Percentiles rank a stretch among this genome's conserved stretches.
Evolutionary conservation across 139 green algal species (phyloP).

Genomic region (Chlorella sp.): DNA sequence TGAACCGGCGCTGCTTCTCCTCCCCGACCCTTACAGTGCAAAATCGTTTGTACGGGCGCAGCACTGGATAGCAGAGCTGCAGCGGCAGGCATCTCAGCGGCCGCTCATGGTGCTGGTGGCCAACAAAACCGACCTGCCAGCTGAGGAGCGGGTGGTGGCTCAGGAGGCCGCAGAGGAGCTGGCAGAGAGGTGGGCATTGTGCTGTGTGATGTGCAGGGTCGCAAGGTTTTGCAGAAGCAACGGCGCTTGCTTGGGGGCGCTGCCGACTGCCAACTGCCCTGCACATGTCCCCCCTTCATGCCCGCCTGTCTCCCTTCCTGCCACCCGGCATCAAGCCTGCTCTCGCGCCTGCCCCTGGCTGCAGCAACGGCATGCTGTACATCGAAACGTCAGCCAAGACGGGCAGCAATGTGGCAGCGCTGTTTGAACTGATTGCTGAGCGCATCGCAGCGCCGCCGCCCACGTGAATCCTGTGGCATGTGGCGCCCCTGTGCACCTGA

Average conservation of each 20-base stretch:
- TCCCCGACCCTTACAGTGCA: no score
- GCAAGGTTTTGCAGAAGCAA: no score
- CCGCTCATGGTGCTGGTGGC: constrained; percentile 96
- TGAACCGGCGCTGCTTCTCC: no score
- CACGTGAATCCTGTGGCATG: neutral
- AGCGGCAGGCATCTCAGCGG: constrained; percentile 84
- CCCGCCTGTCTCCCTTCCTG: no score
- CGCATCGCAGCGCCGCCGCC: neutral
- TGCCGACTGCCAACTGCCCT: no score
- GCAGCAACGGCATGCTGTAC: constrained; percentile 15
- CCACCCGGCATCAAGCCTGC: no score
- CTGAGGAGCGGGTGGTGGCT: constrained; percentile 50
- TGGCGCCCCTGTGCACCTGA: no score
- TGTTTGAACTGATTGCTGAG: constrained; percentile 81
- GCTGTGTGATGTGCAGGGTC: neutral
- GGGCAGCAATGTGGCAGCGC: constrained; percentile 81
- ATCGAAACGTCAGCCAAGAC: constrained; percentile 90
- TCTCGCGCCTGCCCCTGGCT: no score
- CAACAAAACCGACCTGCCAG: constrained; percentile 94
- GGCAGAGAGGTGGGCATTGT: constrained; percentile 79
- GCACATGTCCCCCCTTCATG: neutral
- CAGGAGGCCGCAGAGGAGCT: constrained; percentile 65
- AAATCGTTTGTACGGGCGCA: constrained; percentile 70
- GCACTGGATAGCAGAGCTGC: constrained; percentile 80
- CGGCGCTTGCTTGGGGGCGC: no score